These are phyloP conservation scores for Chenopodium formosanum DNA, from an alignment of 148 eudicot species.

Conservation along the genomic window DNA sequence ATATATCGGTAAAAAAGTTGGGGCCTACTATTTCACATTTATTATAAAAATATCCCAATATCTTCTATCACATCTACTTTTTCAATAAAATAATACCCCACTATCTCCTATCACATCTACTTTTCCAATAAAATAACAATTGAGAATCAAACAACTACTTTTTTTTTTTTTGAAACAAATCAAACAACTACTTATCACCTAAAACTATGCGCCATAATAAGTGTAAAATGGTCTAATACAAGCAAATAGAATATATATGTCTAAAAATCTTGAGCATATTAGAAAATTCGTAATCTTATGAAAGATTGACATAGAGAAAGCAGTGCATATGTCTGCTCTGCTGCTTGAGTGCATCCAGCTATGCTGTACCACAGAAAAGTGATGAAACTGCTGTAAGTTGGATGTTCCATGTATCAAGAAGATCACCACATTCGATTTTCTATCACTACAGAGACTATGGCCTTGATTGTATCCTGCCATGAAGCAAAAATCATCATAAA, in stretches of 20 bases:
- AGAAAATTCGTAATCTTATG: background rate
- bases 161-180: too few species aligned
- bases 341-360: background rate
- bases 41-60: too few species aligned
- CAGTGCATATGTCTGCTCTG: background rate
- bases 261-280: background rate
- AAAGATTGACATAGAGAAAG: background rate
- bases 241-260: background rate
- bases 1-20: too few species aligned
- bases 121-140: too few species aligned
- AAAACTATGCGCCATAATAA: background rate
- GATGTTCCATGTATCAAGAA: background rate
- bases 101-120: too few species aligned
- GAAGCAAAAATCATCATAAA: background rate
- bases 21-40: too few species aligned
- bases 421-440: conserved; percentile 69
- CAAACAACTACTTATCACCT: too few species aligned
- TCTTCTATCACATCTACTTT: too few species aligned
- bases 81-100: too few species aligned
- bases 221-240: background rate
- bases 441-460: conserved; percentile 54
- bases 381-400: background rate
- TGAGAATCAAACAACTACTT: too few species aligned
- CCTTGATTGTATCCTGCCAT: conserved; percentile 69
- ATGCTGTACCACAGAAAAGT: background rate